Evolutionary conservation across 129 eudicot species (phyloP).

Genomic region (Saussurea involucrata): DNA sequence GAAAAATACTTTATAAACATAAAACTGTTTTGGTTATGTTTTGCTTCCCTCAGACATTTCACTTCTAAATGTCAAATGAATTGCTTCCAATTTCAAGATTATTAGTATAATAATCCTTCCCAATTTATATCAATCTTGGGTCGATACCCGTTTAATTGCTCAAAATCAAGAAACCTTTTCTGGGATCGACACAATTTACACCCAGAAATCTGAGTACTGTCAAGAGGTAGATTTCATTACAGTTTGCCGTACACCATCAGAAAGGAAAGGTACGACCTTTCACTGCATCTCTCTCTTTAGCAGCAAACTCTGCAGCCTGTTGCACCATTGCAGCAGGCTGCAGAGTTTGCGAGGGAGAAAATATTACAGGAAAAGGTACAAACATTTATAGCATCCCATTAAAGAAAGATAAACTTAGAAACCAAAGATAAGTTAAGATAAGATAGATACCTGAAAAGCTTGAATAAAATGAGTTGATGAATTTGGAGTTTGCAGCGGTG

Average conservation of each 20-base stretch:
- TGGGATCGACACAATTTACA: constrained; percentile 3
- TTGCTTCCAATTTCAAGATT: background rate
- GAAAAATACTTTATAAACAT: background rate
- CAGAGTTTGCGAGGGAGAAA: background rate
- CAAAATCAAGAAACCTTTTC: constrained; percentile 10
- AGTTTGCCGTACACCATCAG: background rate
- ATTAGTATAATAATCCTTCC: background rate
- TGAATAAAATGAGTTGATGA: constrained; percentile 13
- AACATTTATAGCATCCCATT: background rate
- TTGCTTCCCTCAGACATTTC: background rate
- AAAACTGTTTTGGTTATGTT: background rate
- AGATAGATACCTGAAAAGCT: constrained; percentile 19
- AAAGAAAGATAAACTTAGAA: background rate
- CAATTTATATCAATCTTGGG: background rate
- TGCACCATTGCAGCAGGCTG: background rate
- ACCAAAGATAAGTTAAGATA: too few species aligned
- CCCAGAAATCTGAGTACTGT: background rate
- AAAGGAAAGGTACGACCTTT: constrained; percentile 1
- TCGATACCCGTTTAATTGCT: background rate
- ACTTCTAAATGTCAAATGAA: background rate
- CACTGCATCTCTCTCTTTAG: background rate
- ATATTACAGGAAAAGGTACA: constrained; percentile 10
- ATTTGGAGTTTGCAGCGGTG: constrained; percentile 1
- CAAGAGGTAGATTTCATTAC: background rate
- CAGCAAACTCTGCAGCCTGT: background rate